Evolutionary conservation across 2,329 filamentous ascomycete genomes (phyloP).

Genomic region (Dryadomyces quercivorus): DNA sequence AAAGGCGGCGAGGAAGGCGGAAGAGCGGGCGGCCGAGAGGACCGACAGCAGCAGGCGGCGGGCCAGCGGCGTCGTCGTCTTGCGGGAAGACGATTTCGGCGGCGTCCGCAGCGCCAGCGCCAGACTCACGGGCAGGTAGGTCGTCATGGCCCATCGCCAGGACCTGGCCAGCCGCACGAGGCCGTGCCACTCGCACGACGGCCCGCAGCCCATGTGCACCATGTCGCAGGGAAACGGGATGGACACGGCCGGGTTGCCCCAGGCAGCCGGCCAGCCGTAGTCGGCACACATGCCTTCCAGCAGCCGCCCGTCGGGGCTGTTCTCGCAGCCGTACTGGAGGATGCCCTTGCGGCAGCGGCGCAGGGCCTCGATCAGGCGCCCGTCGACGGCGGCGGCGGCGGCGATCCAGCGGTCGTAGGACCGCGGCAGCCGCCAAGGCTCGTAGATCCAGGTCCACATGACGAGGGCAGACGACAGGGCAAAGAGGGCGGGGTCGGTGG

Average conservation of each 20-base stretch:
- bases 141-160: slow-evolving; percentile 63
- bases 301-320: slow-evolving; percentile 49
- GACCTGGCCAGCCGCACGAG: slow-evolving; percentile 53
- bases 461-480: slow-evolving; percentile 59
- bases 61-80: slow-evolving; percentile 13
- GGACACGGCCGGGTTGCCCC: slow-evolving; percentile 58
- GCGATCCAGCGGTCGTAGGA: slow-evolving; percentile 76
- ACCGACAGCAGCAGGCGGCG: slow-evolving; percentile 27
- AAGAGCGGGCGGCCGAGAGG: slow-evolving; percentile 54
- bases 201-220: slow-evolving; percentile 67
- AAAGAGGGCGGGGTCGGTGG: slow-evolving; percentile 60
- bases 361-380: slow-evolving; percentile 61
- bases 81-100: background rate
- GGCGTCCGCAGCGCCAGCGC: slow-evolving; percentile 29
- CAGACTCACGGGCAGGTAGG: slow-evolving; percentile 66
- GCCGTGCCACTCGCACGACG: slow-evolving; percentile 64
- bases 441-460: slow-evolving; percentile 87
- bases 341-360: slow-evolving; percentile 50
- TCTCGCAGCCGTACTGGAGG: slow-evolving; percentile 63
- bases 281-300: slow-evolving; percentile 62
- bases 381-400: slow-evolving; percentile 62
- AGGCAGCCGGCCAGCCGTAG: slow-evolving; percentile 53
- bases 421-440: slow-evolving; percentile 54
- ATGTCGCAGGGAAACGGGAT: slow-evolving; percentile 71
- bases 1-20: slow-evolving; percentile 66